These are phyloP conservation scores for Hypseocharis bilobata DNA, from an alignment of 441 rosid genomes.

Conservation along the genomic window DNA sequence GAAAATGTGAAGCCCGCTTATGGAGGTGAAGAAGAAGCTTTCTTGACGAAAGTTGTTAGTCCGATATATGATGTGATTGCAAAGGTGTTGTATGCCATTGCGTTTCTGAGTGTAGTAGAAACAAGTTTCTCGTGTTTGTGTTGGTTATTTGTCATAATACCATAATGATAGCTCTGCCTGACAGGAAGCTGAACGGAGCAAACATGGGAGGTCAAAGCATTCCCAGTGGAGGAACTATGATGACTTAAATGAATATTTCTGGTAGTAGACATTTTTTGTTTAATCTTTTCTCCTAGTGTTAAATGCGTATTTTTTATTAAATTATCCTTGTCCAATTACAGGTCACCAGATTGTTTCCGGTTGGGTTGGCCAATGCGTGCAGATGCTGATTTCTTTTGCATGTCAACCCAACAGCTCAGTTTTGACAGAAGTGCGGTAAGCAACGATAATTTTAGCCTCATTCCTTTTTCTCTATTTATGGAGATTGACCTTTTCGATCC, in stretches of 20 bases:
- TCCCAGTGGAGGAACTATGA: conserved; percentile 99
- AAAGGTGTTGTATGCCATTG: conserved; percentile 35
- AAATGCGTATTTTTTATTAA: neutral
- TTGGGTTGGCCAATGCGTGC: conserved; percentile 99
- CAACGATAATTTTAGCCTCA: no score
- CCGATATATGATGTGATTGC: conserved; percentile 80
- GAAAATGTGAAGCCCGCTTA: conserved; percentile 92
- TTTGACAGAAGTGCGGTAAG: conserved; percentile 57
- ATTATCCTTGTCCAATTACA: conserved; percentile 20
- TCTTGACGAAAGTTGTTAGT: conserved; percentile 76
- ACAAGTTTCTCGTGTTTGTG: neutral
- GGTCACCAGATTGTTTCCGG: conserved; percentile 95
- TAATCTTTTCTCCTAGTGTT: neutral
- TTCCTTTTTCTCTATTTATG: neutral
- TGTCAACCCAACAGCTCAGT: conserved; percentile 24
- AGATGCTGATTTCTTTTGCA: conserved; percentile 83
- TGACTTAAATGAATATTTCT: conserved; percentile 90
- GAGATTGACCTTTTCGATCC: neutral
- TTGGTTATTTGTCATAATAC: neutral
- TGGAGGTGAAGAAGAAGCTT: conserved; percentile 96
- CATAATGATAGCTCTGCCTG: conserved; percentile 17
- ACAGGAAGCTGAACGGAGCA: conserved; percentile 83
- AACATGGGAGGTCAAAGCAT: conserved; percentile 81
- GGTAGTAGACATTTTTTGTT: conserved; percentile 37
- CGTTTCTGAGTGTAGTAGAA: neutral